phyloP scores from a whole-genome alignment of 148 eudicot species.

The Silene conica region DNA sequence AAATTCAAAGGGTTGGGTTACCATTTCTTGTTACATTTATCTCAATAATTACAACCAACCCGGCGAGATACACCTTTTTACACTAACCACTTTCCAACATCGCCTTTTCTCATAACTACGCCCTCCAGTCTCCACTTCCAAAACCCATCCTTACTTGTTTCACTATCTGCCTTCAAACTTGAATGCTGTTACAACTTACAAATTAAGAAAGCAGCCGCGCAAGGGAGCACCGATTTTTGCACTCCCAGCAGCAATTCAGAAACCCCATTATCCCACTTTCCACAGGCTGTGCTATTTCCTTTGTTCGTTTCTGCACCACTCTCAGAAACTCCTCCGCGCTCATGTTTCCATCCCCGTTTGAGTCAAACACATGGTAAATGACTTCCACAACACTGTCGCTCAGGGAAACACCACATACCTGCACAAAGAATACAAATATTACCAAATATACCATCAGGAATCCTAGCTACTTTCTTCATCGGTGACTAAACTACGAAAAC shows the following conservation, averaged over 20 bases:
- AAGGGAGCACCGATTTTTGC: slow-evolving; percentile 27
- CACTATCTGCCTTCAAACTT: not conserved
- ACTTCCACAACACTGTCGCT: slow-evolving; percentile 46
- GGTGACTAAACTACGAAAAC: too few relatives aligned
- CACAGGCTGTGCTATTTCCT: slow-evolving; percentile 40
- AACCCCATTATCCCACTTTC: slow-evolving; percentile 37
- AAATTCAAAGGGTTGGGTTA: not conserved
- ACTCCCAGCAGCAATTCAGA: slow-evolving; percentile 45
- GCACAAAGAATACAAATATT: not conserved
- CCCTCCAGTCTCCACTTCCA: not conserved
- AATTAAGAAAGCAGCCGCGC: slow-evolving; percentile 24
- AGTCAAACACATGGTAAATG: slow-evolving; percentile 57
- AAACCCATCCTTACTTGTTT: not conserved
- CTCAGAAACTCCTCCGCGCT: slow-evolving; percentile 47
- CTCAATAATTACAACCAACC: not conserved
- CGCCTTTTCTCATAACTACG: not conserved
- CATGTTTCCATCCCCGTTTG: slow-evolving; percentile 52
- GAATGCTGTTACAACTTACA: not conserved
- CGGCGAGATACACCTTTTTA: not conserved
- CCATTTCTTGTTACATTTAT: not conserved
- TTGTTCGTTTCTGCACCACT: slow-evolving; percentile 49
- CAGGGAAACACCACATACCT: slow-evolving; percentile 53
- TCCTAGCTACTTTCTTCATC: too few relatives aligned
- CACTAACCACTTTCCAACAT: not conserved
- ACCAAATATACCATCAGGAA: not conserved